phyloP scores from a whole-genome alignment of 805 yeast species.

The Pichia exigua region DNA sequence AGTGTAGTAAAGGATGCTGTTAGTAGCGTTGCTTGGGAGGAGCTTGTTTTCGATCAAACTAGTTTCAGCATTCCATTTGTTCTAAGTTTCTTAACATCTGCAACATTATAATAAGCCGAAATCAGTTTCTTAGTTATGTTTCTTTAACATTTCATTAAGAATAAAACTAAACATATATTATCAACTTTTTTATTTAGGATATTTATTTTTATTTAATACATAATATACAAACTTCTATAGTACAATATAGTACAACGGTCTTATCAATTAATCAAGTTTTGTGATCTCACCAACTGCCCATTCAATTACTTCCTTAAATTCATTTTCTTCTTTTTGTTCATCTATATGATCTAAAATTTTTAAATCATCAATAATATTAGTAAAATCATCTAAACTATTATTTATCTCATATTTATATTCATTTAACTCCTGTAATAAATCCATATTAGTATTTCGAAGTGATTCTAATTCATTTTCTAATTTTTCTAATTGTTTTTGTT shows the following conservation, averaged over 20 bases:
- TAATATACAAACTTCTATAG: not conserved
- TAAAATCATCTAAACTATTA: slow-evolving; percentile 8
- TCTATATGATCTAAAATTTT: slow-evolving; percentile 12
- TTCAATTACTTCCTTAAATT: slow-evolving; percentile 14
- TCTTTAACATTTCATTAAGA: not conserved
- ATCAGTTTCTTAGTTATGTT: not conserved
- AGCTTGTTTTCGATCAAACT: slow-evolving; percentile 49
- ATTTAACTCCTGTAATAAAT: slow-evolving; percentile 9
- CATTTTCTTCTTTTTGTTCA: slow-evolving; percentile 12
- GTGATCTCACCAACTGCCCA: slow-evolving; percentile 13
- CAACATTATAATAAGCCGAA: slow-evolving; percentile 1
- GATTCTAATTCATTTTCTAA: slow-evolving; percentile 2
- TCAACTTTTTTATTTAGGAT: too few species aligned
- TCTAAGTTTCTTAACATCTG: slow-evolving; percentile 39
- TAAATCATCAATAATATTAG: slow-evolving; percentile 9
- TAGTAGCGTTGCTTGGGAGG: slow-evolving; percentile 14
- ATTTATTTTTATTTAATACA: not conserved
- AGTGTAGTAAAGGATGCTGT: slow-evolving; percentile 7
- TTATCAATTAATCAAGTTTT: not conserved
- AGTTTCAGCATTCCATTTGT: slow-evolving; percentile 54
- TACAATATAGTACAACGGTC: not conserved
- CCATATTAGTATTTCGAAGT: slow-evolving; percentile 1
- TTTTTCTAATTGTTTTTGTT: slow-evolving; percentile 4
- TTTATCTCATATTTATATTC: slow-evolving; percentile 6
- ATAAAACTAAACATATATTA: too few species aligned